These are phyloP conservation scores for Diaporthe helianthi DNA, from an alignment of 2,329 filamentous ascomycete genomes.

Conservation along the genomic window DNA sequence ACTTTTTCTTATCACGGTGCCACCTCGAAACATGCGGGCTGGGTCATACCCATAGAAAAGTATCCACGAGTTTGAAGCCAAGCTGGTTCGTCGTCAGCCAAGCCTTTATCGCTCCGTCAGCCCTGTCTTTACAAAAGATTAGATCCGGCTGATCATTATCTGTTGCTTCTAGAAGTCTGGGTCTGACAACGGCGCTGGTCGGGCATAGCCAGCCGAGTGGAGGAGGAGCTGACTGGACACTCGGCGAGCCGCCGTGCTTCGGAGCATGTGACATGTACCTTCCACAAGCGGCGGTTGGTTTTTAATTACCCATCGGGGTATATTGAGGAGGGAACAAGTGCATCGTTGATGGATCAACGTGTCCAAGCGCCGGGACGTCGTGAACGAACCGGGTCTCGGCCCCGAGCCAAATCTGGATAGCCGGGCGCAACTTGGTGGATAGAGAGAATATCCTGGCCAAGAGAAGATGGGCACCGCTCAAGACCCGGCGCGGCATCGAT, in stretches of 20 bases:
- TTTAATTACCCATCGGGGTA: not conserved
- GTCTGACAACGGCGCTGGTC: not conserved
- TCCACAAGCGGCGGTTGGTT: not conserved
- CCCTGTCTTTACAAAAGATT: not conserved
- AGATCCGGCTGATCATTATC: not conserved
- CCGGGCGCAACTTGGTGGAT: not conserved
- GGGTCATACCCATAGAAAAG: not conserved
- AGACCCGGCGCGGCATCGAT: not conserved
- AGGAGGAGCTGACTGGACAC: not conserved
- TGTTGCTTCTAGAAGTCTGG: not conserved
- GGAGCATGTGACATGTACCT: not conserved
- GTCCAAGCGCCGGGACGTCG: not conserved
- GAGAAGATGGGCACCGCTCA: not conserved
- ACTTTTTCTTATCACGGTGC: slow-evolving; percentile 12
- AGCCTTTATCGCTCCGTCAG: not conserved
- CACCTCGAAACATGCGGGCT: slow-evolving; percentile 9
- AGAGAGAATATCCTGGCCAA: not conserved
- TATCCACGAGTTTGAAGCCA: slow-evolving; percentile 10
- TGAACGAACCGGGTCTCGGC: not conserved
- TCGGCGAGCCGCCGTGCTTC: not conserved
- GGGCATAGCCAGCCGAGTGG: not conserved
- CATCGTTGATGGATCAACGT: not conserved
- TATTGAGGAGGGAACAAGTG: not conserved
- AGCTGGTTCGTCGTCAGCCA: not conserved
- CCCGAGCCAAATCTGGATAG: not conserved